phyloP scores from a whole-genome alignment of 768 basidiomycete species.

The Podaxis rugospora region DNA sequence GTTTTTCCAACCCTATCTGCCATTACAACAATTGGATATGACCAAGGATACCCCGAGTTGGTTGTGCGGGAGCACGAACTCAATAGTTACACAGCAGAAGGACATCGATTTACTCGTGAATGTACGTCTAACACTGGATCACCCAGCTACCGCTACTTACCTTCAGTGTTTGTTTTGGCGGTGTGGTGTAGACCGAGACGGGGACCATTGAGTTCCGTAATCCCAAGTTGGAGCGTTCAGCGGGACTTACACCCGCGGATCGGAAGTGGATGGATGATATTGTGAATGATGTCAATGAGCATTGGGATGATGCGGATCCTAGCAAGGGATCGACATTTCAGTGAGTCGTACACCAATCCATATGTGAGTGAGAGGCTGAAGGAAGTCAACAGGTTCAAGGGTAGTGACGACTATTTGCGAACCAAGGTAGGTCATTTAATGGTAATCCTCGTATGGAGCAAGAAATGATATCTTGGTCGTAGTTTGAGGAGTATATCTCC shows the following conservation, averaged over 20 bases:
- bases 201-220: constrained; percentile 85
- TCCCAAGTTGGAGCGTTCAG: constrained; percentile 70
- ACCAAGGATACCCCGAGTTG: constrained; percentile 75
- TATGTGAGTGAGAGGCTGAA: background rate
- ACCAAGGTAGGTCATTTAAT: constrained; percentile 52
- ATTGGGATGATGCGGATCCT: constrained; percentile 67
- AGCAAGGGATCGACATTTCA: constrained; percentile 54
- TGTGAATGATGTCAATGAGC: constrained; percentile 78
- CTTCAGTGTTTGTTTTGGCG: background rate
- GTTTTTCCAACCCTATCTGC: constrained; percentile 97
- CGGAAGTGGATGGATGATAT: constrained; percentile 98
- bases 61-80: constrained; percentile 94
- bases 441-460: background rate
- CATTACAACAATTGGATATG: constrained; percentile 91
- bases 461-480: background rate
- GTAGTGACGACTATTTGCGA: constrained; percentile 93
- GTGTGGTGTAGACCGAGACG: constrained; percentile 67
- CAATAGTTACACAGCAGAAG: constrained; percentile 89
- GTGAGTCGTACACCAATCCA: constrained; percentile 34
- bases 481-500: constrained; percentile 95
- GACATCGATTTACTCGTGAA: constrained; percentile 91
- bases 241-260: constrained; percentile 85
- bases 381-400: constrained; percentile 67
- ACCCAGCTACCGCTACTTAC: too few relatives aligned
- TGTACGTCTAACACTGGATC: constrained; percentile 34